Evolutionary conservation across 2,329 filamentous ascomycete genomes (phyloP).

Genomic region (Diplodia mutila): DNA sequence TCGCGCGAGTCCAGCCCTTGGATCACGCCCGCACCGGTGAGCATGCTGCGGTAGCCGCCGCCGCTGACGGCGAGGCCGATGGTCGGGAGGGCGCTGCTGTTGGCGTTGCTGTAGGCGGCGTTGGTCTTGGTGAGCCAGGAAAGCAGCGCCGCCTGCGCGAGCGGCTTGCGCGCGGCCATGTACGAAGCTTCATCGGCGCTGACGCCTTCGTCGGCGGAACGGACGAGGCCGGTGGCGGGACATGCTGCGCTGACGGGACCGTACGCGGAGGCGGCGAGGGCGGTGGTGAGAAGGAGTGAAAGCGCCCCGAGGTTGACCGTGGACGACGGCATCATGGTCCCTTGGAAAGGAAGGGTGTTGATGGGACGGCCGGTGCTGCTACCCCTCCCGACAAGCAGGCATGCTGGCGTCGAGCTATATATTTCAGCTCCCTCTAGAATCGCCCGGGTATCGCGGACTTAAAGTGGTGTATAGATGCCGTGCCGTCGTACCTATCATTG

Average conservation of each 20-base stretch:
- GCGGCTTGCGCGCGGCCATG: conserved; percentile 42
- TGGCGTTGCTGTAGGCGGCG: conserved; percentile 37
- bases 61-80: conserved; percentile 44
- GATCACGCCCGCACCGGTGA: conserved; percentile 46
- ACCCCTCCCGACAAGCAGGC: not conserved
- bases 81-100: conserved; percentile 45
- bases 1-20: conserved; percentile 51
- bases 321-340: conserved; percentile 9
- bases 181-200: conserved; percentile 46
- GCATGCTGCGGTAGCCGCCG: conserved; percentile 49
- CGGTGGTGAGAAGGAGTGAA: conserved; percentile 12
- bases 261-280: conserved; percentile 34
- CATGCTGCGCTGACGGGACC: conserved; percentile 44
- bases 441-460: not conserved
- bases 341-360: not conserved
- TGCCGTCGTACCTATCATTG: conserved; percentile 9
- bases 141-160: conserved; percentile 44
- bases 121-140: conserved; percentile 43
- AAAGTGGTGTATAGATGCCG: not conserved
- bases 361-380: not conserved
- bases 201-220: conserved; percentile 41
- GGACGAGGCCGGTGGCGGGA: conserved; percentile 44
- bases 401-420: not conserved
- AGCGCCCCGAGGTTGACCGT: conserved; percentile 1
- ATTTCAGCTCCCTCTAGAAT: not conserved